These are phyloP conservation scores for Symbiodinium pilosum DNA, from an alignment of 73 alveolate genomes.

Conservation along the genomic window DNA sequence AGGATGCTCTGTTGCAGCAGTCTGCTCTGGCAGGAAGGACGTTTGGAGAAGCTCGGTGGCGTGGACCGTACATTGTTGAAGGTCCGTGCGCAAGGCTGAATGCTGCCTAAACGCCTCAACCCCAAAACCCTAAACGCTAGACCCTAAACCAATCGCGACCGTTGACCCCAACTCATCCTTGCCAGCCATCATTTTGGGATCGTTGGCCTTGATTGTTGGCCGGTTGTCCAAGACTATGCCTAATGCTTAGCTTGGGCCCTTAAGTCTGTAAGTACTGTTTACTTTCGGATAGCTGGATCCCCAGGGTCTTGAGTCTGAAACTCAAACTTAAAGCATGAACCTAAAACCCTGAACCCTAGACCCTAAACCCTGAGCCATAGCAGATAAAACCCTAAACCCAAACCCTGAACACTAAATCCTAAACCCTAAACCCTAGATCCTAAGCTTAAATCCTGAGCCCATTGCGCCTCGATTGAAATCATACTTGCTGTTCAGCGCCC, in stretches of 20 bases:
- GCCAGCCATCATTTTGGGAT: neutral
- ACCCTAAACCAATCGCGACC: too few relatives aligned
- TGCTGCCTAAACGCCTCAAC: too few relatives aligned
- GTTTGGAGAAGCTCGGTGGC: too few relatives aligned
- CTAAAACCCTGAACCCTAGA: neutral
- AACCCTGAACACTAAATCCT: neutral
- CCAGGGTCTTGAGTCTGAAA: neutral
- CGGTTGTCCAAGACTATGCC: neutral
- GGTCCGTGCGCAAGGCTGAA: too few relatives aligned
- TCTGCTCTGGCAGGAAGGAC: too few relatives aligned
- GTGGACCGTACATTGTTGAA: too few relatives aligned
- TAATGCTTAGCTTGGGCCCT: neutral
- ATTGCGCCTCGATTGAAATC: neutral
- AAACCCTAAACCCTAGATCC: too few relatives aligned
- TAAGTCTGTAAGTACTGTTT: neutral
- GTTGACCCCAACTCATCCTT: neutral
- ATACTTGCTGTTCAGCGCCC: neutral
- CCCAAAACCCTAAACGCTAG: too few relatives aligned
- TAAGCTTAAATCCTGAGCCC: too few relatives aligned
- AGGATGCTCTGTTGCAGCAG: too few relatives aligned
- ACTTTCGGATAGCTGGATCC: neutral
- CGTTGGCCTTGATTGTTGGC: neutral
- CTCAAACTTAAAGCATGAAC: neutral
- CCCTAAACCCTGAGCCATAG: neutral
- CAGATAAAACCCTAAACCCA: neutral